Percentiles rank a stretch among this genome's conserved stretches.
phyloP scores from a whole-genome alignment of 2,329 filamentous ascomycete species.

The Hypoxylon sp. region DNA sequence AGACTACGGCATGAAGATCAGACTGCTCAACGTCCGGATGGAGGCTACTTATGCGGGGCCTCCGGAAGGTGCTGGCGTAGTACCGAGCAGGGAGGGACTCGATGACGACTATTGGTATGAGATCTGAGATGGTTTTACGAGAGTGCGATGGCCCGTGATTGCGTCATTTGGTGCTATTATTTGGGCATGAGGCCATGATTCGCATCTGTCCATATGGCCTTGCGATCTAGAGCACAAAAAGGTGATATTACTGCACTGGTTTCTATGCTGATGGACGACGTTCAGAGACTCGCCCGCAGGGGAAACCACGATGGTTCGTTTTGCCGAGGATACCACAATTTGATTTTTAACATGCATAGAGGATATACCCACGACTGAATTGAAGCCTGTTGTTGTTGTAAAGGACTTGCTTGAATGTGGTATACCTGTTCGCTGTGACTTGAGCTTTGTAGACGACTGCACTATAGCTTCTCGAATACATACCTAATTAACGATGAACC shows the following conservation, averaged over 20 bases:
- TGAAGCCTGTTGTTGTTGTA: constrained; percentile 24
- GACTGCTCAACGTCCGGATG: constrained; percentile 89
- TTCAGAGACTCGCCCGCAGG: constrained; percentile 30
- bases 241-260: constrained; percentile 18
- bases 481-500: neutral
- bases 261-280: constrained; percentile 27
- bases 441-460: neutral
- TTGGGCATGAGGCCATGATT: neutral
- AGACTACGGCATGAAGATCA: constrained; percentile 92
- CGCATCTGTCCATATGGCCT: constrained; percentile 15
- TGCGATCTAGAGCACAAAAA: constrained; percentile 20
- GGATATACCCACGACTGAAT: constrained; percentile 41
- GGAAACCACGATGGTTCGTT: constrained; percentile 27
- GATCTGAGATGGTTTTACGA: constrained; percentile 59
- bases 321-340: constrained; percentile 39
- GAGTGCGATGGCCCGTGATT: neutral
- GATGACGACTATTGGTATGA: constrained; percentile 97
- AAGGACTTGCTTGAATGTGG: neutral
- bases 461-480: neutral
- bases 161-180: neutral
- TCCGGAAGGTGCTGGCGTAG: constrained; percentile 76
- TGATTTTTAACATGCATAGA: constrained; percentile 34
- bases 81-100: constrained; percentile 86
- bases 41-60: constrained; percentile 79
- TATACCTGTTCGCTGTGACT: constrained; percentile 4